Base-by-base conservation (phyloP, 1,139 yeast genomes). In the Lodderomyces jiufengensis region DNA sequence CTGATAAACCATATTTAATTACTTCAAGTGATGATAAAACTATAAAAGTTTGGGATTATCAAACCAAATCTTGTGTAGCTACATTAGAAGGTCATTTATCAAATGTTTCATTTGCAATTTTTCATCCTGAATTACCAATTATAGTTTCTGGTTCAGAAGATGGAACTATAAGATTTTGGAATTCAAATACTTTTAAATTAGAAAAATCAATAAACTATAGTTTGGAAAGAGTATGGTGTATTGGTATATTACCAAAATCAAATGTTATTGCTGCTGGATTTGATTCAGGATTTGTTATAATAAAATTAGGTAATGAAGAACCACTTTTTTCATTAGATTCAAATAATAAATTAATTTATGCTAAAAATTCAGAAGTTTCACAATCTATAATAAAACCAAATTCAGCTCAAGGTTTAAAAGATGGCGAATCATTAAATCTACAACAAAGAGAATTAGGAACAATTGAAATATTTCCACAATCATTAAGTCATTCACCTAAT, bases 161-260 rank as follows among this genome's bases (percentile, higher is more conserved):
- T 58, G 86, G 88, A 26, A 78, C 90, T 8, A 66, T 84, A 43
- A 80, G 84, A 50, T 74, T 84, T 54, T 84, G 94, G 94, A 83
- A 80, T 55, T 69, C 90, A 23, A 79, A 79, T 52, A 83, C 94
- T 18, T 84, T 83, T 58, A 83, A 82, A 56, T 74, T 90, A 49
- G 97, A 92, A 63, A 90, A 88, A 62, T 82, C 96, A 4, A 70
- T 92, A 47, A 88, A 87, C 61, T 83, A 86, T 56, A 88, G 95
- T 37, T 73, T 92, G 56, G 97, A 92, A 62, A 80, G 99, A 55
- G 95, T 94, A 34, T 92, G 99, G 99, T 90, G 97, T 72, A 79
- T 85, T 40, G 78, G 92, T 27, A 68, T 85, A 39, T 80, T 83
- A 51, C 82, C 82, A 46, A 80, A 82, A 43, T 76, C 92, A 23